Evolutionary conservation across 2,329 filamentous ascomycete species (phyloP), one percentile per base, ranked within the genome.

Genomic region (Ceratocystis eucalypticola): DNA sequence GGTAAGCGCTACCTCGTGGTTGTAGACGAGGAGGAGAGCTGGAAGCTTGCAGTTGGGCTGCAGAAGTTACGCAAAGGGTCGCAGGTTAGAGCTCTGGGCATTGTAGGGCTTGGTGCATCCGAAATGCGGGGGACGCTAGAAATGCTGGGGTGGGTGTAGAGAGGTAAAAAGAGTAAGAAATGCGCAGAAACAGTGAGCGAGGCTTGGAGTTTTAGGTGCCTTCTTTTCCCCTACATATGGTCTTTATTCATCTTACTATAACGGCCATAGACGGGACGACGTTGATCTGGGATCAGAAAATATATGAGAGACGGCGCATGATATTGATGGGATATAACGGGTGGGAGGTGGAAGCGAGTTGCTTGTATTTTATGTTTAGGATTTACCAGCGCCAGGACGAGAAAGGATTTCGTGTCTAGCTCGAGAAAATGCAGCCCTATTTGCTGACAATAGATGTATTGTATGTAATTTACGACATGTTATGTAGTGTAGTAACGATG

Each of bases 1-100:
- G 84, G 83, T 55, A 86, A 86, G 75, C 79, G 84, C 45, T 87
- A 83, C 71, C 74, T 88, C 45, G 88, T 88, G 71, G 79, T 88
- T 8, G 75, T 88, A 44, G 77, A 79, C 50, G 84, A 88, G 72
- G 80, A 84, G 68, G 85, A 88, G 73, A 80, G 80, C 33, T 88
- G 86, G 86, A 88, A 88, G 79, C 77, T 88, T 28, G 79, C 83
- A 1, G 76, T 82, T 45, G 85, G 83, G 1, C 72, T 88, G 70
- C 82, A 86, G 73, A 79, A 82, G 57, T 74, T 88, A 70, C 77
- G 84, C 64, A 80, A 80, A 65, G 85, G 85, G 4, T 81, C 80
- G 2, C 84, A 86, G 73, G 82, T 81, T 41, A 77, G 83, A 65
- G 80, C 82, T 67, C 76, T 88, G 59, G 83, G 82, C 4, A 80